Evolutionary conservation across 139 green algal genomes (phyloP), one percentile per base, ranked within the genome.

Genomic region (Coelastrella sp.): DNA sequence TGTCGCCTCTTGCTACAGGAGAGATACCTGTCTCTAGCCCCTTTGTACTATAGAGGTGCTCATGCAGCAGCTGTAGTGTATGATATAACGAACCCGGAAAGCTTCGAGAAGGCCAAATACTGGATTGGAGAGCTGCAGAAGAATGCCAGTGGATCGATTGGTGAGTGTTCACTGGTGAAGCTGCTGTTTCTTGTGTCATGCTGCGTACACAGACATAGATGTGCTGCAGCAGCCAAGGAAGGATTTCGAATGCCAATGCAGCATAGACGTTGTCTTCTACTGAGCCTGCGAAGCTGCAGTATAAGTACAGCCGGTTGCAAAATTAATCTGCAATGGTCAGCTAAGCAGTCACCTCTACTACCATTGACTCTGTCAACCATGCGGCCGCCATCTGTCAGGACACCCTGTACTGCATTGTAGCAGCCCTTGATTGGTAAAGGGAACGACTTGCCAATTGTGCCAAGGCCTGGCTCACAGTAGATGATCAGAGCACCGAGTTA

Each of bases 1-100:
- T 76, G 68, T 47, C 32, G 32, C 32, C 32, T 47, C 32, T 14
- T 3, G 16, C 4, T 71, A 94, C 74, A 97, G 94, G 98, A 99
- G 93, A 92, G 98, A 7, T 99, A 99, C 92, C 97, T 98, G 87
- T 98, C 94, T 11, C 94, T 99, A 73, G 98, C 98, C 4, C 98
- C 98, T 11, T 98, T 99, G 95, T 99, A 99, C 92, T 99, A 99
- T 93, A 95, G 91, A 56, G 91, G 88, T 8, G 88, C 88, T 0
- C 87, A 93, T 83, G 92, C 87, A 22, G 92, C 92, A 11, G 90
- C 86, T 47, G 95, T 99, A 7, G 92, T 95, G 88, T 96, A 96
- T 79, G 91, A 94, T 59, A 77, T 95, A 10, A 94, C 91, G 13
- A 90, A 78, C 75, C 82, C 92, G 20, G 93, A 96, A 4, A 98